Base-by-base conservation (phyloP, 352 stramenopile genomes). In the Globisporangium orthogonon region DNA sequence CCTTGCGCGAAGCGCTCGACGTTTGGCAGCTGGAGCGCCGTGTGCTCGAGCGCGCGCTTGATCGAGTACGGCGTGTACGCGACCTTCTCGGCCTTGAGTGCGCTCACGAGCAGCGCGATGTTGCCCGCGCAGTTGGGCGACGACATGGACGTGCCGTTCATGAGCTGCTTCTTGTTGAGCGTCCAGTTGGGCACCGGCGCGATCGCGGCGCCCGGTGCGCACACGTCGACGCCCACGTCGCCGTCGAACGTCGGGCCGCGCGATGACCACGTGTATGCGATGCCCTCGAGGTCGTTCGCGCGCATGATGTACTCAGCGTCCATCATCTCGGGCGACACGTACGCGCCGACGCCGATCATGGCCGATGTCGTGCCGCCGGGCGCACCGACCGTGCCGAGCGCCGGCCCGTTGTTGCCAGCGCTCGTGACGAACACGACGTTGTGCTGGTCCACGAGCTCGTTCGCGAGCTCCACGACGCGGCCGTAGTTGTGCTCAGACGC, bases 111-210 rank as follows among this genome's bases (percentile, higher is more conserved):
- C 29, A 98, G 78, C 45, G 93, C 94, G 14, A 98, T 78, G 70
- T 93, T 96, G 43, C 96, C 96, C 23, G 86, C 85, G 35, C 83
- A 96, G 74, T 99, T 98, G 0, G 96, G 96, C 33, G 85, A 97
- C 23, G 83, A 88, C 96, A 99, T 99, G 58, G 85, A 97, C 33
- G 96, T 99, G 40, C 96, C 96, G 68, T 98, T 98, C 89, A 98
- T 98, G 40, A 98, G 83, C 69, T 96, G 81, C 65, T 95, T 97
- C 65, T 97, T 97, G 75, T 97, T 96, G 15, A 98, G 74, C 45
- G 87, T 97, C 87, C 92, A 98, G 65, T 97, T 96, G 5, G 96
- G 94, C 40, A 99, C 91, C 0, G 80, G 77, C 6, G 95, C 83
- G 63, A 98, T 98, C 10, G 96, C 96, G 52, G 92, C 95, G 7